Base-by-base conservation (phyloP, 192 early-diverging fungal genomes). In the Dispira parvispora region DNA sequence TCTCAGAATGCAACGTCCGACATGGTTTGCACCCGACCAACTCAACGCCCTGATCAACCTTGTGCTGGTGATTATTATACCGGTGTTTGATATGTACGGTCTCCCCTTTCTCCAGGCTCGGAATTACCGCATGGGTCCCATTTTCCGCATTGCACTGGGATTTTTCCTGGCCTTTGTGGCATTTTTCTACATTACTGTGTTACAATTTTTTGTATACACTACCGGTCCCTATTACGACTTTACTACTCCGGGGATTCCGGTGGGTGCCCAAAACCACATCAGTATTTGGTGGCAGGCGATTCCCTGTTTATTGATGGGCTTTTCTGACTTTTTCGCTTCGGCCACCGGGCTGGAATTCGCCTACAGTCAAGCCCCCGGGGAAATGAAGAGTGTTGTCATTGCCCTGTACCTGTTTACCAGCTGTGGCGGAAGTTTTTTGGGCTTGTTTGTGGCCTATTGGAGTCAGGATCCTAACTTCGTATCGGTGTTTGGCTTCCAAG, bases 301-400 rank as follows among this genome's bases (percentile, higher is more conserved):
- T 5, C 67, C 78, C 0, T 85, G 84, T 65, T 61, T 78, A 32
- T 71, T 87, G 21, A 76, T 83, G 53, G 84, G 75, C 20, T 69
- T 79, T 32, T 79, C 82, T 12, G 84, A 86, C 69, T 81, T 81
- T n/a, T 85, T 85, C 68, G 79, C 80, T 18, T 86, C 82, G 12
- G 76, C 81, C 62, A 84, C 84, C 16, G 82, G 82, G 64, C 73
- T 84, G 43, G 84, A 83, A 70, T 84, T 78, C 65, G 84, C 78
- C 14, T 87, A 76, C 77, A 82, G 72, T 46, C 80, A 76, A 72
- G 80, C 83, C 10, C 80, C 83, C 12, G 66, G 71, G 4, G 63
- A 63, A 45, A 80, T 84, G 80, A 85, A 82, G 71, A 84, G 82
- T n/a, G 72, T 84, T 10, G 80, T 87, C 28, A 84, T 81, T 74